Evolutionary conservation across 2,329 filamentous ascomycete species (phyloP).

Genomic region (Simplicillium aogashimaense): DNA sequence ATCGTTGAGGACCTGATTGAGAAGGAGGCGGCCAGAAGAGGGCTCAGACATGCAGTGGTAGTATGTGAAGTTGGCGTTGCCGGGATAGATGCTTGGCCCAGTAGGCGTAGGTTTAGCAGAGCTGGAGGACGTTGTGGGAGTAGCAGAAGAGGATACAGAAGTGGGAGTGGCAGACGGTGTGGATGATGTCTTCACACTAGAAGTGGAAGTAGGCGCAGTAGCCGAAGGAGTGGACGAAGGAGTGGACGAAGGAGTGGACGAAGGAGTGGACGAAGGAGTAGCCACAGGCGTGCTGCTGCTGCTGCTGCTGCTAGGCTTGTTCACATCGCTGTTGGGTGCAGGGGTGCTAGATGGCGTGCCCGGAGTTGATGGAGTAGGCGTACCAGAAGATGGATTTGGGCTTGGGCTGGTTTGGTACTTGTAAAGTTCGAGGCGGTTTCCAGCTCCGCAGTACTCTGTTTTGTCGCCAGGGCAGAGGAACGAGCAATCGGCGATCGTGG

Average conservation of each 20-base stretch:
- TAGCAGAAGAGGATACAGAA: not conserved
- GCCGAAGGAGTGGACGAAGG: slow-evolving; percentile 1
- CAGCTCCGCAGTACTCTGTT: slow-evolving; percentile 24
- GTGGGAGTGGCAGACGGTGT: not conserved
- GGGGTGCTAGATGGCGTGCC: slow-evolving; percentile 1
- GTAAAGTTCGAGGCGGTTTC: slow-evolving; percentile 22
- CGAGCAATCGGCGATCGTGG: slow-evolving; percentile 21
- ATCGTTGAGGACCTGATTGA: slow-evolving; percentile 18
- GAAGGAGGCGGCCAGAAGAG: slow-evolving; percentile 18
- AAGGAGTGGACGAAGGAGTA: slow-evolving; percentile 2
- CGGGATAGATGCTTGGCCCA: slow-evolving; percentile 16
- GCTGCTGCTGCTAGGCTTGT: slow-evolving; percentile 2
- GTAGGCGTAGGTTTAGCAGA: slow-evolving; percentile 13
- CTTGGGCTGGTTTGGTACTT: slow-evolving; percentile 5
- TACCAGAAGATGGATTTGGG: not conserved
- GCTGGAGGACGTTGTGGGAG: slow-evolving; percentile 3
- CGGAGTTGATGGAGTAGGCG: not conserved
- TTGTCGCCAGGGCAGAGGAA: slow-evolving; percentile 21
- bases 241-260: slow-evolving; percentile 1
- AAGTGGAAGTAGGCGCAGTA: not conserved
- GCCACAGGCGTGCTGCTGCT: not conserved
- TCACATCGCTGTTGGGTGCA: not conserved
- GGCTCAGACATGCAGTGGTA: slow-evolving; percentile 25
- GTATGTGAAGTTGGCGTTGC: slow-evolving; percentile 26
- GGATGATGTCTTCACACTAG: no score